Percentiles rank a stretch among this genome's conserved stretches.
phyloP scores from a whole-genome alignment of 345 rosid species.

The Ceriops decandra region DNA sequence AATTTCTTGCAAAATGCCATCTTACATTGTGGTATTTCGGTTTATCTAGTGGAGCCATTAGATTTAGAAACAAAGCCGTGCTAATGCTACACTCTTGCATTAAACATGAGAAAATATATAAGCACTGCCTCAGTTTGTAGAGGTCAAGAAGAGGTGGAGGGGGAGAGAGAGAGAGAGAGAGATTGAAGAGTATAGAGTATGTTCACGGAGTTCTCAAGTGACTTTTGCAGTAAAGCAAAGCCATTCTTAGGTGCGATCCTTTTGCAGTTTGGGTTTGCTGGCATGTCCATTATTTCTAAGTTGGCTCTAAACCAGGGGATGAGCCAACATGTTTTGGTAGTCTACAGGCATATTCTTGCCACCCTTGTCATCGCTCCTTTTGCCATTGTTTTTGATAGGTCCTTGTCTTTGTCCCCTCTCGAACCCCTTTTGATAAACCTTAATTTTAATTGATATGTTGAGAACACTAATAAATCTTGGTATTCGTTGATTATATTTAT shows the following conservation, averaged over 20 bases:
- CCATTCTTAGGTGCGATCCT: conserved; percentile 54
- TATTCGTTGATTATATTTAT: background rate
- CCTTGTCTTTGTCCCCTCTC: background rate
- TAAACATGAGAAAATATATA: conserved; percentile 8
- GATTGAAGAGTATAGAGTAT: background rate
- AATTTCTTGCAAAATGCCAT: background rate
- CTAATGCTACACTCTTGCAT: background rate
- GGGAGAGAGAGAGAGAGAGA: background rate
- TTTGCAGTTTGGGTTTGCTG: conserved; percentile 56
- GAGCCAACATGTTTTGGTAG: conserved; percentile 63
- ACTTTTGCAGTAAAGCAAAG: conserved; percentile 21
- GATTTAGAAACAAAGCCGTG: conserved; percentile 21
- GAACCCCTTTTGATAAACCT: background rate
- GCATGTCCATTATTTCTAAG: conserved; percentile 51
- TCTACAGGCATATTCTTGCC: conserved; percentile 67
- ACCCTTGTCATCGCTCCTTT: conserved; percentile 61
- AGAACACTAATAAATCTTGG: too few relatives aligned
- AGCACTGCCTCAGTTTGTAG: background rate
- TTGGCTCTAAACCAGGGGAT: conserved; percentile 51
- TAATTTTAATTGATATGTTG: background rate
- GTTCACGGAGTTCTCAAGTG: conserved; percentile 3
- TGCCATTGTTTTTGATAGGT: conserved; percentile 66
- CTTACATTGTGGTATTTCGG: background rate
- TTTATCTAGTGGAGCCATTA: conserved; percentile 34
- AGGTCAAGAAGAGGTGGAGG: background rate